Base-by-base conservation (phyloP, 2,329 filamentous ascomycete species). In the Zasmidium angulare region DNA sequence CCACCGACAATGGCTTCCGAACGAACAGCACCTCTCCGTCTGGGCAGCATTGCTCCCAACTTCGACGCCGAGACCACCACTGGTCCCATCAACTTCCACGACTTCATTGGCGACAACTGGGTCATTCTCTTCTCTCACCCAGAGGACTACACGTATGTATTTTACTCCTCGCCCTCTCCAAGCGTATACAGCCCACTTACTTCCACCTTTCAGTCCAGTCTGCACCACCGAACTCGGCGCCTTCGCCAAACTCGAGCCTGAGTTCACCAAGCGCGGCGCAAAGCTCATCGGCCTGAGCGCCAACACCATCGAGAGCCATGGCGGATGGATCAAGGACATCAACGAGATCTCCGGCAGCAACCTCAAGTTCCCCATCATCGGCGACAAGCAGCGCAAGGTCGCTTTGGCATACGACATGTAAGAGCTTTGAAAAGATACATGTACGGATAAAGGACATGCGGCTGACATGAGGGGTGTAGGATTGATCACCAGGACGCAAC, bases 81-180 rank as follows among this genome's bases (percentile, higher is more conserved):
- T 63, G 87, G 86, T 59, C 80, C 80, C 56, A 88, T 89, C 73
- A 81, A 88, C 76, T 89, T 89, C 81, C 87, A 89, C 78, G 79
- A 88, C 68, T 89, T 85, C 80, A 87, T 89, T 66, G 86, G 85
- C 69, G 80, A 88, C 78, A 85, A 81, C 68, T 89, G 86, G 86
- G 84, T 86, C 61, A 80, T 89, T 63, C 81, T 89, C 66, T 89
- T 89, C 82, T 89, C 86, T 48, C 86, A 89, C 78, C 86, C 87
- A 47, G 86, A 81, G 68, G 80, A 82, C 73, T 84, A 82, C 76
- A 84, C 82, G 36, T 43, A 14, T 4, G 36, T 36, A 36, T 36
- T 19, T 17, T 3, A 43, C 9, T 14, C 6, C 11, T 17, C 36
- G n/a, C 12, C 3, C 3, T 19, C 36, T 4, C n/a, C 6, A 43